Evolutionary conservation across 2,329 filamentous ascomycete species (phyloP), one percentile per base, ranked within the genome.

Genomic region (Phaeomoniella chlamydospora): DNA sequence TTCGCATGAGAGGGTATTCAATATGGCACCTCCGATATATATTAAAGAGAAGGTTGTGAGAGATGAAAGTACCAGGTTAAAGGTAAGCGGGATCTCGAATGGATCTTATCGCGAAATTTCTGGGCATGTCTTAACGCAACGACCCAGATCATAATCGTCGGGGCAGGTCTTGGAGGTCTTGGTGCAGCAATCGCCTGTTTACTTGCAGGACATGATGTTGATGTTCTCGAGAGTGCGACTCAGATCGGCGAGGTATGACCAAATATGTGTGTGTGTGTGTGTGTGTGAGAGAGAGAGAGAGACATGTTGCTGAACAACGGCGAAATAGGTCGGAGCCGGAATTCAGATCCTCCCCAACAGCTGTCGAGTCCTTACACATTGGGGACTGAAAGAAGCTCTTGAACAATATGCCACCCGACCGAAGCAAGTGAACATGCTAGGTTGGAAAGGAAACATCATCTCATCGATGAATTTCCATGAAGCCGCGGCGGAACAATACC

Each of bases 211-310:
- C 58, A 62, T 38, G 31, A 39, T n/a, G 57, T 65, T 12, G 53
- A 45, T 0, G 51, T 64, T 0, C 49, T 61, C 10, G 62, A 65
- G 39, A 53, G 59, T 44, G 58, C 62, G 1, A 33, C 46, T 0
- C 39, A 48, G 4, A 49, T 67, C 0, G 53, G 47, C 29, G 63
- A 67, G 45, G 61, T 61, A 41, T 15, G 37, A 15, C 17, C 18
- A 10, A 9, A n/a, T n/a, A n/a, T n/a, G n/a, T n/a, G n/a, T n/a
- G n/a, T n/a, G n/a, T n/a, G n/a, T n/a, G n/a, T n/a, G n/a, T n/a
- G n/a, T n/a, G n/a, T n/a, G n/a, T n/a, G n/a, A n/a, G n/a, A n/a
- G 10, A 32, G 10, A 32, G 5, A 5, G 14, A 6, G 5, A 6
- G 13, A 15, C 17, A 32, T 5, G 10, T 14, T 32, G 13, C 13